These are phyloP conservation scores for Silene vulgaris DNA, from an alignment of 179 eudicot species.

Conservation along the genomic window DNA sequence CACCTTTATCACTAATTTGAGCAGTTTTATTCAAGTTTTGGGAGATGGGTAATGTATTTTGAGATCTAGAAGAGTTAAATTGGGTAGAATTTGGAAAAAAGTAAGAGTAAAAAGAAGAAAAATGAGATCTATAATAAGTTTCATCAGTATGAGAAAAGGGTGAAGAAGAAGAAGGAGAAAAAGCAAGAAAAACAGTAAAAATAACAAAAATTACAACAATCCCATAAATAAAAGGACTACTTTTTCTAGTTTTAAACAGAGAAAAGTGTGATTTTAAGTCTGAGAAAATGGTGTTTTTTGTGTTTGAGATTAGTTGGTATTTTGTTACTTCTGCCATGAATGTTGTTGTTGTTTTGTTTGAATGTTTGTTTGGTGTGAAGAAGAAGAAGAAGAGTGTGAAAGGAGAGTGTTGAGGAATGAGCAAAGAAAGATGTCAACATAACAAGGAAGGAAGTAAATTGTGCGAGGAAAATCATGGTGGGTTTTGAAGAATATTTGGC, in stretches of 20 bases:
- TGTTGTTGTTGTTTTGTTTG: not conserved
- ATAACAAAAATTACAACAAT: conserved; percentile 46
- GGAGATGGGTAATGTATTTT: conserved; percentile 13
- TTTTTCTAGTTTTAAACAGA: conserved; percentile 34
- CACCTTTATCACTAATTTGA: conserved; percentile 19
- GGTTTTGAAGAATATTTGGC: too few relatives aligned
- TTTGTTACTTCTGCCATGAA: conserved; percentile 59
- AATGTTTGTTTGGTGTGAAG: not conserved
- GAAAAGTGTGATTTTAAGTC: conserved; percentile 47
- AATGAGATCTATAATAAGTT: conserved; percentile 49
- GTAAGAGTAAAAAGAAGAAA: conserved; percentile 41
- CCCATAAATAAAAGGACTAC: conserved; percentile 37
- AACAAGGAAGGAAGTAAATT: too few relatives aligned
- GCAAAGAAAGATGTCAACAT: too few relatives aligned
- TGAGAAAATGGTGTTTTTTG: conserved; percentile 28
- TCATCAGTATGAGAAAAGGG: conserved; percentile 42
- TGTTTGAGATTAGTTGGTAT: conserved; percentile 36
- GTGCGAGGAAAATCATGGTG: too few relatives aligned
- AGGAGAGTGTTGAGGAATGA: too few relatives aligned
- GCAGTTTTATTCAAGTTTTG: conserved; percentile 2
- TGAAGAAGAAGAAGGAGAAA: conserved; percentile 53
- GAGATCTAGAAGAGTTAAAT: conserved; percentile 30
- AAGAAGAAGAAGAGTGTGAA: not conserved
- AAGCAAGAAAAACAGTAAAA: conserved; percentile 42
- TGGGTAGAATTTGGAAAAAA: conserved; percentile 39